phyloP scores from a whole-genome alignment of 768 basidiomycete genomes.

The Amanita fuliginea region DNA sequence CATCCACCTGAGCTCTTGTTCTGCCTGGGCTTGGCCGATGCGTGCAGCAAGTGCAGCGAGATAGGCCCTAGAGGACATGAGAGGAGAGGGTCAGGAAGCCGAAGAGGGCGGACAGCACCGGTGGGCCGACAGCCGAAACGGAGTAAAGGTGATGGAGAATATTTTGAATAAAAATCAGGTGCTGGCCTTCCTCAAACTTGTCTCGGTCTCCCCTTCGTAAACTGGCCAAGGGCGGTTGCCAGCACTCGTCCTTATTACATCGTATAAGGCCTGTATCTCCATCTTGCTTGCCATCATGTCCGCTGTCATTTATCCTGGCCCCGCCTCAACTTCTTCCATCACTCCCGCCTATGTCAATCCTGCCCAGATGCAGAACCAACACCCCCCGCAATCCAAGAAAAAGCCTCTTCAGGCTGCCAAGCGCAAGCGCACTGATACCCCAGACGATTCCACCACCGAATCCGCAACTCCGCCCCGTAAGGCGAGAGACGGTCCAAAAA shows the following conservation, averaged over 20 bases:
- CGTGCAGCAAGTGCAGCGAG: slow-evolving; percentile 16
- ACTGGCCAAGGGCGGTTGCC: background rate
- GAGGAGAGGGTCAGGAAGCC: background rate
- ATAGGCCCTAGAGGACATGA: slow-evolving; percentile 7
- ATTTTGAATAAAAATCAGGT: slow-evolving; percentile 6
- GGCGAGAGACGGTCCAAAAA: slow-evolving; percentile 70
- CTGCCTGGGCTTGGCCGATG: slow-evolving; percentile 26
- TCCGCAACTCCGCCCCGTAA: slow-evolving; percentile 34
- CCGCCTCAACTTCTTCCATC: slow-evolving; percentile 21
- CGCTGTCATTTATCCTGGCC: slow-evolving; percentile 11
- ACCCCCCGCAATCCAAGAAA: slow-evolving; percentile 25
- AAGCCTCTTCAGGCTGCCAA: slow-evolving; percentile 27
- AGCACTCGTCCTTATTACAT: background rate
- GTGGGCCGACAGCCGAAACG: slow-evolving; percentile 9
- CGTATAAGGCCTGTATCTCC: slow-evolving; percentile 7
- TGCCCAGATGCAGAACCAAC: slow-evolving; percentile 25
- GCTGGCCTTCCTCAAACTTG: slow-evolving; percentile 6
- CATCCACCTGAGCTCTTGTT: slow-evolving; percentile 34
- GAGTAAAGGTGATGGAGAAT: slow-evolving; percentile 4
- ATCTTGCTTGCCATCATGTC: slow-evolving; percentile 12
- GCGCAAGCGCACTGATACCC: slow-evolving; percentile 52
- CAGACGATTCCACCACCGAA: slow-evolving; percentile 43
- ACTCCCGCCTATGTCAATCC: slow-evolving; percentile 29
- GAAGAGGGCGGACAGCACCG: background rate
- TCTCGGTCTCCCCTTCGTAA: slow-evolving; percentile 19